These are phyloP conservation scores for Oryza brachyantha DNA, from an alignment of 176 grass and related monocot species.

Conservation along the genomic window DNA sequence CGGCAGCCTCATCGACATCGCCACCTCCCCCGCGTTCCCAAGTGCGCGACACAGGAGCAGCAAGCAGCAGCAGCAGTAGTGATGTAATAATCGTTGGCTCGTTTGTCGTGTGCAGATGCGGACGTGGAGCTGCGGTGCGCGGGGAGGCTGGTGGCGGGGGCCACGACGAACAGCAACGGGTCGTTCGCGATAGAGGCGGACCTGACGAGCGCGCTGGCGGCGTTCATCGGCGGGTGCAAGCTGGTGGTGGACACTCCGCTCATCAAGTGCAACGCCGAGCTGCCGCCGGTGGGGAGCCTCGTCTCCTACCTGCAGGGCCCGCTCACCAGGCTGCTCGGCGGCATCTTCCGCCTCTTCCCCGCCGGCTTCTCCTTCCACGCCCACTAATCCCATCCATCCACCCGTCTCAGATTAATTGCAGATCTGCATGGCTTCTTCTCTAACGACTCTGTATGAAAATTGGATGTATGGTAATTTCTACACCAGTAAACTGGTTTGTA, in stretches of 20 bases:
- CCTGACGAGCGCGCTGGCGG: slow-evolving; percentile 32
- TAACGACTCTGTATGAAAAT: not conserved
- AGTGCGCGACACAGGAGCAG: not conserved
- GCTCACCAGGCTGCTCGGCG: slow-evolving; percentile 39
- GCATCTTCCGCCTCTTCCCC: slow-evolving; percentile 43
- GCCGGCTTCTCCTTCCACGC: slow-evolving; percentile 48
- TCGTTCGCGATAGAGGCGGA: slow-evolving; percentile 47
- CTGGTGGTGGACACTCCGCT: slow-evolving; percentile 62
- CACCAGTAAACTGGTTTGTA: too few species aligned
- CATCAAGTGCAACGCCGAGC: slow-evolving; percentile 50
- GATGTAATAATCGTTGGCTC: too few species aligned
- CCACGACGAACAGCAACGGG: slow-evolving; percentile 56
- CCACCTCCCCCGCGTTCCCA: slow-evolving; percentile 46
- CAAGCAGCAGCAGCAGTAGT: too few species aligned
- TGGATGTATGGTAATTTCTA: not conserved
- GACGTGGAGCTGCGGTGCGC: slow-evolving; percentile 55
- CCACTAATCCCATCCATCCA: too few species aligned
- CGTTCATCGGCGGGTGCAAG: slow-evolving; percentile 48
- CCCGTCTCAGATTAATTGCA: not conserved
- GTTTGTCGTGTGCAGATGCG: slow-evolving; percentile 28
- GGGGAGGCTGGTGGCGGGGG: slow-evolving; percentile 36
- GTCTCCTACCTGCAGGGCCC: slow-evolving; percentile 52
- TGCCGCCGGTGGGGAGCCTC: slow-evolving; percentile 36
- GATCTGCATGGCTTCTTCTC: not conserved
- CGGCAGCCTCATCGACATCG: slow-evolving; percentile 53